Evolutionary conservation across 371 early-diverging fungal genomes (phyloP), one percentile per base, ranked within the genome.

Genomic region (Haplosporangium sp.): DNA sequence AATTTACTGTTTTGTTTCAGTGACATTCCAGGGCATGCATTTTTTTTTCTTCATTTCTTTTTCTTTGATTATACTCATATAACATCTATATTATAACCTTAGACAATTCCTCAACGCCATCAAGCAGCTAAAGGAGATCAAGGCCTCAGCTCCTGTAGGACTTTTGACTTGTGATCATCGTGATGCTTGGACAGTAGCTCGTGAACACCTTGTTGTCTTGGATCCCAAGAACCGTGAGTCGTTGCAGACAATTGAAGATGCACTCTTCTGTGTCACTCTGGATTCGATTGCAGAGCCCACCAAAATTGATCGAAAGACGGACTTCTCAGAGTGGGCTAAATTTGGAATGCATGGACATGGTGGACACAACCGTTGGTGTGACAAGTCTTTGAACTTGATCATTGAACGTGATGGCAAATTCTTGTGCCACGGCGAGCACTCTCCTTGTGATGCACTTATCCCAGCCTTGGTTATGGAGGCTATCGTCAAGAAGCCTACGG

Each of bases 311-410:
- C 82, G 86, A 60, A 77, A 19, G 58, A 71, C 56, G 65, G 89
- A 63, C 62, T 77, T 34, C 77, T 72, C 81, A 40, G 69, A 82
- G 7, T 85, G 85, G 71, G 84, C 83, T 65, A 84, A 83, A 58
- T 88, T 86, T 62, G 86, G 76, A 27, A 90, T 88, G 83, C 92
- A 89, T 73, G 89, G 88, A 10, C 72, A 82, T 7, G 86, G 87
- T 42, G 97, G 93, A 5, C 92, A 89, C 77, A 96, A 97, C 81
- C 89, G 97, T 4, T 97, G 97, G 97, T 96, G 92, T 70, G 97
- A 97, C 84, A 96, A 95, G 84, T 84, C 91, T 2, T 42, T 94
- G n/a, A 88, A 84, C 27, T 55, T 94, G 20, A 76, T 92, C 35
- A 85, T 94, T 27, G 90, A 93, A 62, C 85, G 87, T 47, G 92